Evolutionary conservation across 164 flowering plant species (phyloP).

Genomic region (Aristolochia californica): DNA sequence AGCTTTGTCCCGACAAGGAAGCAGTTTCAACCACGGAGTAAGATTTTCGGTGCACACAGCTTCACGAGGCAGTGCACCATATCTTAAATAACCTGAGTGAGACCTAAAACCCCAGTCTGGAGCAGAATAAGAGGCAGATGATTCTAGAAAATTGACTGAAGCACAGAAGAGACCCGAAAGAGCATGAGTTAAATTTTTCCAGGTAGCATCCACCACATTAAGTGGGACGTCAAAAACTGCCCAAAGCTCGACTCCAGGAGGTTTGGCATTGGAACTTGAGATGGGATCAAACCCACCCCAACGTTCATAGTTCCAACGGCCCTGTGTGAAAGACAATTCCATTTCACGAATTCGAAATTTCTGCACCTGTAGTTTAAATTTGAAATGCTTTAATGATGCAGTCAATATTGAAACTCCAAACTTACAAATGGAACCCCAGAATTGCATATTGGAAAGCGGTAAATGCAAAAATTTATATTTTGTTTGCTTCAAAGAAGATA

Average conservation of each 20-base stretch:
- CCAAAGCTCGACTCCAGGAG: constrained; percentile 98
- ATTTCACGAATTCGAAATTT: constrained; percentile 72
- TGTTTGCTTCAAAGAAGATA: background rate
- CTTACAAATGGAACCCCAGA: background rate
- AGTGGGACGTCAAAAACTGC: constrained; percentile 80
- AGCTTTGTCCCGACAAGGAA: constrained; percentile 95
- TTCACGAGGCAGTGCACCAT: constrained; percentile 93
- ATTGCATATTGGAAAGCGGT: background rate
- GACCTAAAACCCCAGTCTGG: constrained; percentile 59
- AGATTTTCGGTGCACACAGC: constrained; percentile 99
- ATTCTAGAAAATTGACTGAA: constrained; percentile 84
- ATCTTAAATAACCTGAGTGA: constrained; percentile 50
- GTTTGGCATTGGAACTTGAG: constrained; percentile 78
- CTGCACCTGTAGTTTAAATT: constrained; percentile 45
- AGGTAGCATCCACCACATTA: constrained; percentile 65
- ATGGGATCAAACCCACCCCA: constrained; percentile 96
- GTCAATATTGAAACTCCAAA: background rate
- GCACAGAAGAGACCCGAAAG: constrained; percentile 98
- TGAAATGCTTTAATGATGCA: background rate
- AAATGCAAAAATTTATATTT: background rate
- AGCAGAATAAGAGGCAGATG: constrained; percentile 65
- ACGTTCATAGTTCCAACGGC: constrained; percentile 88
- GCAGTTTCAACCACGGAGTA: constrained; percentile 96
- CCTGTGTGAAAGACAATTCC: constrained; percentile 96
- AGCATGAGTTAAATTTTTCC: constrained; percentile 88